phyloP scores from a whole-genome alignment of 441 rosid species.

The Pelargonium myrrhifolium region DNA sequence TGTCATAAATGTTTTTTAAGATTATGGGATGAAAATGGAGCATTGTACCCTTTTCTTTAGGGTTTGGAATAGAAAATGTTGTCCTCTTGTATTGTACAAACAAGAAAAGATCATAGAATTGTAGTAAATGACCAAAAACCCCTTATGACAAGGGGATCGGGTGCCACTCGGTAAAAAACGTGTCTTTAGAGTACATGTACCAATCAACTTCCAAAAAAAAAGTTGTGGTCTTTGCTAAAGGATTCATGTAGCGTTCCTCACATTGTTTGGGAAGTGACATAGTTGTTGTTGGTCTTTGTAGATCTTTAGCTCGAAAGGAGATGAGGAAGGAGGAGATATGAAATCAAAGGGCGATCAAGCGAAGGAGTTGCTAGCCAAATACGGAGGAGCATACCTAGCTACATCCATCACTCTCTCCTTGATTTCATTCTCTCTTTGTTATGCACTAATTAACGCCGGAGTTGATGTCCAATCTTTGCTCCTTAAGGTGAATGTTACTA shows the following conservation, averaged over 20 bases:
- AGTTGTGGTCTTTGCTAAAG: no score
- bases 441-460: slow-evolving; percentile 55
- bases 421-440: slow-evolving; percentile 71
- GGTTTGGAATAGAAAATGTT: not conserved
- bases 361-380: slow-evolving; percentile 67
- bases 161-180: no score
- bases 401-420: slow-evolving; percentile 81
- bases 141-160: no score
- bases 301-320: no score
- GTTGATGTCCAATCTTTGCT: slow-evolving; percentile 72
- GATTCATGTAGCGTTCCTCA: not conserved
- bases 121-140: no score
- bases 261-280: not conserved
- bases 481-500: slow-evolving; percentile 35
- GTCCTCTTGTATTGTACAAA: no score
- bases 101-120: no score
- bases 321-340: slow-evolving; percentile 32
- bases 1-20: no score
- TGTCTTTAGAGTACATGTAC: no score
- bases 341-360: slow-evolving; percentile 70
- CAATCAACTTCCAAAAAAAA: no score
- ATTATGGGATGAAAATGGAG: not conserved
- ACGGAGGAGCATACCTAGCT: slow-evolving; percentile 92
- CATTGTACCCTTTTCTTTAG: not conserved
- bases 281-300: slow-evolving; percentile 11